Conservation (phyloP, 2,329 filamentous ascomycete genomes). For the Cercospora beticola region DNA sequence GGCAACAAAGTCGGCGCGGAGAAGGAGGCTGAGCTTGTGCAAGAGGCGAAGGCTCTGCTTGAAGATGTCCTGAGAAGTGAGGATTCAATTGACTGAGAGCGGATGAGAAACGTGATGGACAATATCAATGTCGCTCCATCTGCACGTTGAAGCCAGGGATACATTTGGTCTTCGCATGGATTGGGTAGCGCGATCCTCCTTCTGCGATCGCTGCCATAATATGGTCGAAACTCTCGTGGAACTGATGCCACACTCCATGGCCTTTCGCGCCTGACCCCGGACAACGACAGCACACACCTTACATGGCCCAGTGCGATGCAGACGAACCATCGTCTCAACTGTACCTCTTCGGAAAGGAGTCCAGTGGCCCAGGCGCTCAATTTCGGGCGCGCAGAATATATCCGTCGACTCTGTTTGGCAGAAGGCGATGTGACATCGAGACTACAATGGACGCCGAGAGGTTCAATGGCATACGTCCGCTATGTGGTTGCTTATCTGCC, state of each 20-base stretch:
- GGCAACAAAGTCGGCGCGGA: slow-evolving; percentile 77
- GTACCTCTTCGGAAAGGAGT: background rate
- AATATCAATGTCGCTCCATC: background rate
- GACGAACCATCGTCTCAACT: background rate
- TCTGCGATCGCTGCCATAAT: background rate
- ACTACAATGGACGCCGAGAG: background rate
- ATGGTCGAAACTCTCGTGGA: background rate
- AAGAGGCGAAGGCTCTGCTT: slow-evolving; percentile 58
- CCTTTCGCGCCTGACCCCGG: background rate
- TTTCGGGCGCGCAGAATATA: background rate
- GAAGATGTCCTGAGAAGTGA: slow-evolving; percentile 31
- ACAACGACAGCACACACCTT: background rate
- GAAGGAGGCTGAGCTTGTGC: slow-evolving; percentile 81
- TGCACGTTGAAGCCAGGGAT: background rate
- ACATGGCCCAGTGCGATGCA: background rate
- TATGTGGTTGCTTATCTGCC: background rate
- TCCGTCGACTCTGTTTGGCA: background rate
- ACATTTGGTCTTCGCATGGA: background rate
- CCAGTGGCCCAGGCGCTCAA: background rate
- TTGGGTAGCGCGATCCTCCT: background rate
- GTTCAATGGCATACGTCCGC: too few species aligned
- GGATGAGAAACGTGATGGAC: background rate
- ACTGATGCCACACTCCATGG: background rate
- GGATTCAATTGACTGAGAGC: background rate
- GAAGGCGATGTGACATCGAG: background rate